Percentiles rank a stretch among this genome's conserved stretches.
These are phyloP conservation scores for Leishmania aethiopica DNA, from an alignment of 208 protist genomes.

Conservation along the genomic window DNA sequence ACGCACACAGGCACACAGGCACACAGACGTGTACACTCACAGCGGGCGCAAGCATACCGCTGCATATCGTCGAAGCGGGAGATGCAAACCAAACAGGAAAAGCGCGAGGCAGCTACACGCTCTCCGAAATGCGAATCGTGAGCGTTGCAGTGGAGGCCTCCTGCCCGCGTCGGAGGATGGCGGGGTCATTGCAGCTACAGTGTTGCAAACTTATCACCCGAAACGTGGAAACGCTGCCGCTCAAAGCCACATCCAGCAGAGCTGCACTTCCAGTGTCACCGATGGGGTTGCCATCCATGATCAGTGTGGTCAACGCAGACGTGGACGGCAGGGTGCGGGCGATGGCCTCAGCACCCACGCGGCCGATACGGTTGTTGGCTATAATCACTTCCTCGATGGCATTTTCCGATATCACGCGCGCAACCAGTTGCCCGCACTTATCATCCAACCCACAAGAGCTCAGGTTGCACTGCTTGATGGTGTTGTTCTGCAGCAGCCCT, in stretches of 20 bases:
- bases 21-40: not conserved
- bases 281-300: constrained; percentile 88
- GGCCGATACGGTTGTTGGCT: constrained; percentile 88
- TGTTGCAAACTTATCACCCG: constrained; percentile 70
- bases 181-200: constrained; percentile 52
- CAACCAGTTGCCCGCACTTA: constrained; percentile 61
- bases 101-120: constrained; percentile 13
- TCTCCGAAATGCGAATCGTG: constrained; percentile 67
- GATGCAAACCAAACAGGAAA: not conserved
- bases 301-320: constrained; percentile 69
- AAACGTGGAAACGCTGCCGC: constrained; percentile 51
- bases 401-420: constrained; percentile 84
- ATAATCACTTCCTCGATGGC: constrained; percentile 89
- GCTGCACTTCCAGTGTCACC: constrained; percentile 70
- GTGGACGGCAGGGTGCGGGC: constrained; percentile 73
- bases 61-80: not conserved
- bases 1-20: not conserved
- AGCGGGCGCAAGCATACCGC: not conserved
- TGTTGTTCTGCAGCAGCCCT: constrained; percentile 88
- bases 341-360: constrained; percentile 71
- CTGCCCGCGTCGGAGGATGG: constrained; percentile 39
- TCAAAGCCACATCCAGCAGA: constrained; percentile 54
- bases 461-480: constrained; percentile 87
- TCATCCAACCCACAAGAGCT: constrained; percentile 84
- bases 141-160: constrained; percentile 23